These are phyloP conservation scores for Allomyces javanicus DNA, from an alignment of 192 early-diverging fungal species.

Conservation along the genomic window DNA sequence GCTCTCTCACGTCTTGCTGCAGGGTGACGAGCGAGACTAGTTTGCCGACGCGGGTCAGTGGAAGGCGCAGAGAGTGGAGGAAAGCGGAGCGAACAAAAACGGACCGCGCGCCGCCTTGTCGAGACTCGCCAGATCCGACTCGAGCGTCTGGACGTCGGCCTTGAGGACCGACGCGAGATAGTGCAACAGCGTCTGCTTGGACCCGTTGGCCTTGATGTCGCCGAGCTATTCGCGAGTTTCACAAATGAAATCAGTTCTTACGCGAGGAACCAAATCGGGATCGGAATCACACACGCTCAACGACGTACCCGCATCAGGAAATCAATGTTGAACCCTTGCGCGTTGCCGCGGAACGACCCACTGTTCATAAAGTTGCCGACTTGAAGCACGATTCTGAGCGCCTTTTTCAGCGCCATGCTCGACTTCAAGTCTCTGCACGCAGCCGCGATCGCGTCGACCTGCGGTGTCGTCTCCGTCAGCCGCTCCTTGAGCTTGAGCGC, in stretches of 20 bases:
- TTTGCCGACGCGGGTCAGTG: background rate
- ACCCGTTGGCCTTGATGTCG: background rate
- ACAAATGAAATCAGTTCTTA: too few relatives aligned
- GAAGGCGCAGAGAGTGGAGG: background rate
- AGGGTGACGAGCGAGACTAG: background rate
- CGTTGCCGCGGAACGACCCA: conserved; percentile 1
- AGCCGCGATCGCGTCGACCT: background rate
- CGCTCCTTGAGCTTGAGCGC: background rate
- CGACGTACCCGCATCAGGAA: background rate
- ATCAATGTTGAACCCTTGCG: conserved; percentile 4
- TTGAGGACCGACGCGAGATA: background rate
- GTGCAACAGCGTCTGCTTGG: conserved; percentile 1
- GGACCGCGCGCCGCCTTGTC: background rate
- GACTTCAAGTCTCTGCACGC: background rate
- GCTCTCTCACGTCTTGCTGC: background rate
- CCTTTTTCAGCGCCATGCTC: background rate
- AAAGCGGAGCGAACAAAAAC: background rate
- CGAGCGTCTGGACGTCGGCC: background rate
- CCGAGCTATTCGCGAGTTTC: background rate
- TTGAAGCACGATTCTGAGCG: background rate
- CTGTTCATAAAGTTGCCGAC: conserved; percentile 3
- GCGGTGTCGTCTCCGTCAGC: background rate
- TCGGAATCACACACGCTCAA: background rate
- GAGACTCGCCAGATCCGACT: background rate
- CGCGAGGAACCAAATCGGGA: too few relatives aligned